Percentiles rank a stretch among this genome's conserved stretches.
Conservation (phyloP, 1,284 basidiomycete species). For the Ceratobasidium sp. region DNA sequence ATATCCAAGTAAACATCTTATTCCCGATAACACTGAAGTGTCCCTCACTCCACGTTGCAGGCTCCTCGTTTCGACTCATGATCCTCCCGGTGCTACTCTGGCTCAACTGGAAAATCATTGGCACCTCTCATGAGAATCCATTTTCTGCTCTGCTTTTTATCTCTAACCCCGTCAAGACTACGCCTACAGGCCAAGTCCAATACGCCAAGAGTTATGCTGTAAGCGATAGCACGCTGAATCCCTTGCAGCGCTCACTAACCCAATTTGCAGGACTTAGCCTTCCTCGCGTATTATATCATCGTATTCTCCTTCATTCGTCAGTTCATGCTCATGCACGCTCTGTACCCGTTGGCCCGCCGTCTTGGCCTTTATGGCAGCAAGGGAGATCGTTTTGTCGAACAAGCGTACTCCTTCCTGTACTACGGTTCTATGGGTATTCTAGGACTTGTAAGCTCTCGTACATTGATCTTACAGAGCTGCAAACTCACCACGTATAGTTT, state of each 20-base stretch:
- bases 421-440: constrained; percentile 76
- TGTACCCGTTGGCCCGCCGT: constrained; percentile 74
- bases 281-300: constrained; percentile 88
- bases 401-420: constrained; percentile 88
- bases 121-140: constrained; percentile 71
- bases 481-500: constrained; percentile 60
- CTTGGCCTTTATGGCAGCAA: constrained; percentile 78
- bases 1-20: constrained; percentile 37
- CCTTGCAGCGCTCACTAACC: constrained; percentile 45
- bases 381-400: constrained; percentile 87
- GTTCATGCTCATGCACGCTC: constrained; percentile 73
- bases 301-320: constrained; percentile 95
- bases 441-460: constrained; percentile 74
- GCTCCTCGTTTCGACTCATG: constrained; percentile 72
- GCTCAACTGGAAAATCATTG: constrained; percentile 73
- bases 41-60: constrained; percentile 1
- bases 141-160: constrained; percentile 81
- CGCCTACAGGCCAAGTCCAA: constrained; percentile 64
- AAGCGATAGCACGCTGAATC: constrained; percentile 38
- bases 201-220: constrained; percentile 77
- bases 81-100: constrained; percentile 77
- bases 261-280: constrained; percentile 72
- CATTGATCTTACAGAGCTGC: not conserved
- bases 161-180: constrained; percentile 71
- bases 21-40: not conserved